Evolutionary conservation across 441 rosid species (phyloP), one percentile per base, ranked within the genome.

Genomic region (Arabidopsis lyrata): DNA sequence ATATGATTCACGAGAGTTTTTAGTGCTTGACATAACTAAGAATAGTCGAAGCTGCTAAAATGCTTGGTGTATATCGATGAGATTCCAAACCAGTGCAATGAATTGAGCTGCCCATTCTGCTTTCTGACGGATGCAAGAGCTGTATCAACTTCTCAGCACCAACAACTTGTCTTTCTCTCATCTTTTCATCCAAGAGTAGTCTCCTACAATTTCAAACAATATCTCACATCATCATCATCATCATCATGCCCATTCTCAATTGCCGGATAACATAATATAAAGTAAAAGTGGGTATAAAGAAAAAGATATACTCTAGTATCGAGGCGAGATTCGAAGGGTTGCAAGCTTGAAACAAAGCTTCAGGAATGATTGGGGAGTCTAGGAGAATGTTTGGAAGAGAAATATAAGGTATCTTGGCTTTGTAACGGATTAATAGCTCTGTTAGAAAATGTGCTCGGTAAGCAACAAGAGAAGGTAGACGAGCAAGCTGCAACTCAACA

Each of bases 311-410:
- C 98, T 45, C 49, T n/a, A 93, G 87, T 75, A 82, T 70, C 5
- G 77, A 72, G 36, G 92, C 85, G 34, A 94, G 85, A 47, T 81
- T 84, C 6, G 68, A 32, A 4, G 97, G 90, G 11, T 84, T 88
- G 81, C 98, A 94, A 18, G 82, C 86, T 79, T 82, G 85, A 82
- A 91, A 86, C 35, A 90, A 86, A 57, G 89, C 93, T 84, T 94
- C 97, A 3, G 97, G 97, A 72, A 94, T 84, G 76, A 86, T 73
- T 39, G 90, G 84, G 20, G 89, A 83, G 77, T 87, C 85, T 67
- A 86, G 48, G 77, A 94, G 89, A 78, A 94, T 91, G 76, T 94
- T 94, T 62, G 96, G 95, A 16, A 94, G 90, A 68, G 97, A 94
- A 18, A 91, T 86, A 75, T 87, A 88, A 22, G 87, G 91, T 70